Evolutionary conservation across 352 stramenopile species (phyloP).

Genomic region (Paralagenidium karlingii): DNA sequence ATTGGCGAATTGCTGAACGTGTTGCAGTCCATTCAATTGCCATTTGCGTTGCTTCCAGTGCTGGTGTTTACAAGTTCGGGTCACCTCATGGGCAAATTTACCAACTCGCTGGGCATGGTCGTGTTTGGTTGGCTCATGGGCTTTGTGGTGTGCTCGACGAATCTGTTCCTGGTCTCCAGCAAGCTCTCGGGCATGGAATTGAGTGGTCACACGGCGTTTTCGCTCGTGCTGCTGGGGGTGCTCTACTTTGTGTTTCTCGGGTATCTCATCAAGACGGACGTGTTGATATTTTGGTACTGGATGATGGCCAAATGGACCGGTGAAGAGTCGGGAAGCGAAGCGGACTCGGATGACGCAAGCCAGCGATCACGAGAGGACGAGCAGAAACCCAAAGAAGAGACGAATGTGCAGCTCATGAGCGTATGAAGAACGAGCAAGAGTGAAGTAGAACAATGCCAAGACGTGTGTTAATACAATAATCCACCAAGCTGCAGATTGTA

Average conservation of each 20-base stretch:
- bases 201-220: slow-evolving; percentile 11
- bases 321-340: no score
- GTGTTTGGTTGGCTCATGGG: slow-evolving; percentile 40
- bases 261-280: slow-evolving; percentile 51
- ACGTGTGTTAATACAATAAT: no score
- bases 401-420: no score
- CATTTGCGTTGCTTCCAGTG: slow-evolving; percentile 84
- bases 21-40: slow-evolving; percentile 86
- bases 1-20: slow-evolving; percentile 89
- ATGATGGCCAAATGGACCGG: no score
- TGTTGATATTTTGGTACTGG: no score
- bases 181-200: slow-evolving; percentile 46
- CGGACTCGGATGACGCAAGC: no score
- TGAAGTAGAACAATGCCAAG: no score
- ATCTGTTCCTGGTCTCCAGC: slow-evolving; percentile 61
- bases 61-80: slow-evolving; percentile 76
- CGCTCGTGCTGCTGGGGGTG: slow-evolving; percentile 15
- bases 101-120: slow-evolving; percentile 30
- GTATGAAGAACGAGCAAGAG: no score
- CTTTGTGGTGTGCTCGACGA: slow-evolving; percentile 53
- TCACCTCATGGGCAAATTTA: slow-evolving; percentile 71
- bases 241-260: slow-evolving; percentile 66
- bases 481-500: no score
- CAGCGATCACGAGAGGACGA: no score
- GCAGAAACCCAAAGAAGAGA: no score